Base-by-base conservation (phyloP, 1,139 yeast genomes). In the Suzukiozyma palmioleophila region DNA sequence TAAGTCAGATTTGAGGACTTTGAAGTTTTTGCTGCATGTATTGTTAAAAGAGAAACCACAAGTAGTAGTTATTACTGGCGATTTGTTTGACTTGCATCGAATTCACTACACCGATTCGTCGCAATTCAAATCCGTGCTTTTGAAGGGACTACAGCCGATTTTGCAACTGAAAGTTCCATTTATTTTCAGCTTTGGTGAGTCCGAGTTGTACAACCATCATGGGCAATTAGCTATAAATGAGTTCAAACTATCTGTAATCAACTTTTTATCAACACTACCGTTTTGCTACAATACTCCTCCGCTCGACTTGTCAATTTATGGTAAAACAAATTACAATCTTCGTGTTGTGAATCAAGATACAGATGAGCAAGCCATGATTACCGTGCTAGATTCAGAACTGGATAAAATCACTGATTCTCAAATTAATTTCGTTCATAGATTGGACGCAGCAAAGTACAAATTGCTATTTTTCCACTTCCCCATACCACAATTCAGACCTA, bases 391-490 rank as follows among this genome's bases (percentile, higher is more conserved):
- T 46, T 53, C 72, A 0, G 59, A 59, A 33, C 47, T 54, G 36
- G 60, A 59, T 35, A 46, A 43, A 24, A 48, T 69, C 15, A 61
- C 56, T 35, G 54, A 58, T 4, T 57, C 66, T 2, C 75, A 69
- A 46, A 58, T 66, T 24, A 56, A 57, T 40, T 48, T 49, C 25
- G 42, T 62, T 15, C 60, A 61, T 43, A 45, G 65, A 36, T 42
- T 52, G 13, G 56, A 59, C 39, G 43, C 27, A 18, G 14, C 18
- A 9, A 40, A 50, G 25, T 63, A 59, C 45, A 68, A 66, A 48
- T 49, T 70, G 26, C 46, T 66, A n/a, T 76, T 76, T 45, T 70
- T 73, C 52, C 79, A 75, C 52, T 63, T 62, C 42, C 81, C 81
- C 1, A 60, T 76, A 24, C 74, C 75, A 2, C 75, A 75, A 50